Evolutionary conservation across 129 eudicot species (phyloP).

Genomic region (Artemisia annua): DNA sequence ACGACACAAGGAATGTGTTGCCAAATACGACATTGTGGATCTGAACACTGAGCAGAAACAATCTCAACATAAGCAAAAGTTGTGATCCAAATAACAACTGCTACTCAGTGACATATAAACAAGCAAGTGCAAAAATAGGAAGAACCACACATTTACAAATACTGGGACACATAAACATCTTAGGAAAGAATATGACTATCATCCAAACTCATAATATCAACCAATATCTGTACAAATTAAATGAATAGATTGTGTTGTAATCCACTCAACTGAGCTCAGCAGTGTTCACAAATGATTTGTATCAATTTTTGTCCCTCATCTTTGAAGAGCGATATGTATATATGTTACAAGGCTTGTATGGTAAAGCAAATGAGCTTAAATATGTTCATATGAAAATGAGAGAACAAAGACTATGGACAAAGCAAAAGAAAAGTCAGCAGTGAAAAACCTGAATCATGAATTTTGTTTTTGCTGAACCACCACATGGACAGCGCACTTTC

Average conservation of each 20-base stretch:
- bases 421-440: background rate
- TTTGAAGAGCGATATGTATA: background rate
- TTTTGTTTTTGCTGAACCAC: conserved; percentile 32
- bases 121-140: background rate
- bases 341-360: background rate
- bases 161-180: background rate
- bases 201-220: no score
- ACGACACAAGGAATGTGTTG: conserved; percentile 57
- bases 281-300: background rate
- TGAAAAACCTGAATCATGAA: conserved; percentile 44
- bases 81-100: conserved; percentile 14
- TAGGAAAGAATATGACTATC: background rate
- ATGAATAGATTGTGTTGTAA: background rate
- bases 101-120: conserved; percentile 4
- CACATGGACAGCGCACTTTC: conserved; percentile 57
- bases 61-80: background rate
- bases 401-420: background rate
- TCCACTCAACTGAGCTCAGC: no score
- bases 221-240: no score
- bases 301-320: background rate
- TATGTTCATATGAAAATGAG: background rate
- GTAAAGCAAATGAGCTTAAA: background rate
- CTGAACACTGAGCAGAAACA: conserved; percentile 45
- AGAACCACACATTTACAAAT: no score
- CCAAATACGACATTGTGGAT: conserved; percentile 47